Evolutionary conservation across 768 basidiomycete genomes (phyloP), one percentile per base, ranked within the genome.

Genomic region (Xerocomellus amylosporus): DNA sequence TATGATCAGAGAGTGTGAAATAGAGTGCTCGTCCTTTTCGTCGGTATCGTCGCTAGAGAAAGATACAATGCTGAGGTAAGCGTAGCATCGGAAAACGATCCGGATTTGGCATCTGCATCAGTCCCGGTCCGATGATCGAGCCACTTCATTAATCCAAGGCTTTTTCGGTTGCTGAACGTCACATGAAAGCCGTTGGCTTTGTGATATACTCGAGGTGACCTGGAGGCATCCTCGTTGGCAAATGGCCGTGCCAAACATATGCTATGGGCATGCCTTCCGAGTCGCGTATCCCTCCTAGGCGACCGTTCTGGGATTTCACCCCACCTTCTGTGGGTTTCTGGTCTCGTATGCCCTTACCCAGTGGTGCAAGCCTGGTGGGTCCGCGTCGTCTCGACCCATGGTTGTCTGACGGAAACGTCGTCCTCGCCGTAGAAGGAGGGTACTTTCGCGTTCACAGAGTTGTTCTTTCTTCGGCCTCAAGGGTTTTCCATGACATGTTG

Each of bases 231-330:
- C 64, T 65, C 64, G 47, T 65, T 65, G 61, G 42, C 51, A 36
- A 39, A 64, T 66, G 61, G 64, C 64, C 53, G 64, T 65, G 61
- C 58, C 33, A 63, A 62, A 63, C 64, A 54, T 58, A 65, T 66
- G 64, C 58, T 39, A 42, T 46, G 49, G 44, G 12, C 58, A 60
- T 60, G 64, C 52, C 55, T 46, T 43, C 53, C 31, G n/a, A 22
- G 33, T 43, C 50, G 30, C 44, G 54, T 60, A 63, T 46, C 54
- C 58, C 46, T 51, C 53, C 30, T 22, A 33, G 31, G 44, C 51
- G 61, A 37, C 31, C 17, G 38, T 52, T 45, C 64, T 57, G 56
- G 56, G 37, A 54, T 56, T 59, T 55, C 50, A 53, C 55, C n/a
- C 45, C 49, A 46, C 48, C 54, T 8, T 19, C 51, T 34, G 37